These are phyloP conservation scores for Termitomyces sp. DNA, from an alignment of 1,284 basidiomycete species.

Conservation along the genomic window DNA sequence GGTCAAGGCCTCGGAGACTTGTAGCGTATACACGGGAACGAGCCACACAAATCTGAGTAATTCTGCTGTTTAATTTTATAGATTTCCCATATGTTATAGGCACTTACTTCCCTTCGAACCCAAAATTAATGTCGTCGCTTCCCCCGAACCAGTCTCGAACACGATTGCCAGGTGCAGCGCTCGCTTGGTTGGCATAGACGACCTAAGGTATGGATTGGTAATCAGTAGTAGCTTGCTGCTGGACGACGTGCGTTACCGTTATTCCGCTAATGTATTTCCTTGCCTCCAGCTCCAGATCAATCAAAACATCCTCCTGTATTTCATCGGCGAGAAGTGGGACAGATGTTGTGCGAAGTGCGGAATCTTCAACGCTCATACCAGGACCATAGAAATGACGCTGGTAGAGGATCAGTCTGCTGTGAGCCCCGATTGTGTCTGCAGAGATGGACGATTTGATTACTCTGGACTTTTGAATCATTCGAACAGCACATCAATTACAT, in stretches of 20 bases:
- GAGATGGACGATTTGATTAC: neutral
- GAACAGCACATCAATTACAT: neutral
- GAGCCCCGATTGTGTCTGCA: neutral
- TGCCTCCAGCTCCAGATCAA: neutral
- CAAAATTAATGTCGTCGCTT: conserved; percentile 2
- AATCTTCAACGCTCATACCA: neutral
- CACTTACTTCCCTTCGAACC: neutral
- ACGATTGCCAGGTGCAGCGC: neutral
- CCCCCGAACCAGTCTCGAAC: neutral
- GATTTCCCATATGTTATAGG: neutral
- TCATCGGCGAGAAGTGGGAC: neutral
- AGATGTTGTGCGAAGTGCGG: neutral
- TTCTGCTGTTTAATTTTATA: neutral
- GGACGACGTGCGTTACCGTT: neutral
- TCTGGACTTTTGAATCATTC: neutral
- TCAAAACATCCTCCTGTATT: neutral
- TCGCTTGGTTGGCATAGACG: neutral
- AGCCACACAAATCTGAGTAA: conserved; percentile 6
- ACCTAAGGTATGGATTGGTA: neutral
- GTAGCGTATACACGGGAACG: neutral
- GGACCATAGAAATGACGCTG: conserved; percentile 3
- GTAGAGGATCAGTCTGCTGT: conserved; percentile 1
- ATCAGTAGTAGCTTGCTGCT: neutral
- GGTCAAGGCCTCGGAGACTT: neutral
- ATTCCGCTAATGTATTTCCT: neutral